These are phyloP conservation scores for Cyathus striatus DNA, from an alignment of 768 basidiomycete genomes.

Conservation along the genomic window DNA sequence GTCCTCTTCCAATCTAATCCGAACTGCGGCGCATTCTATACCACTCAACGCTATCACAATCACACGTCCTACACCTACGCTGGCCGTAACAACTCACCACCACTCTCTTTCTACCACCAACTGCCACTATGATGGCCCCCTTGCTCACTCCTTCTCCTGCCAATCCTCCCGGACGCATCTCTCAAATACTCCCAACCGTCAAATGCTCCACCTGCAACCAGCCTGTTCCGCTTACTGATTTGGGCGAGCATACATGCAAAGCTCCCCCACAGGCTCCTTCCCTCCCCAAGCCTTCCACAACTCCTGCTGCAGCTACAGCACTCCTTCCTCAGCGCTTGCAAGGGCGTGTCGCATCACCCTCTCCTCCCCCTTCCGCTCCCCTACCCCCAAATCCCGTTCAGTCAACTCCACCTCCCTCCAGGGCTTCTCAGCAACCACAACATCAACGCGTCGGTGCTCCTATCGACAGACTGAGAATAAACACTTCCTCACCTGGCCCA, in stretches of 20 bases:
- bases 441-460: slow-evolving; percentile 19
- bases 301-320: slow-evolving; percentile 34
- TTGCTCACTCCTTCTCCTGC: slow-evolving; percentile 21
- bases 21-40: too few relatives aligned
- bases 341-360: slow-evolving; percentile 28
- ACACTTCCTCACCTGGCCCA: slow-evolving; percentile 15
- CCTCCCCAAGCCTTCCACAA: slow-evolving; percentile 29
- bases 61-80: too few relatives aligned
- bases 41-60: too few relatives aligned
- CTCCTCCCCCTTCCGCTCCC: slow-evolving; percentile 10
- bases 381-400: slow-evolving; percentile 3
- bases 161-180: slow-evolving; percentile 40
- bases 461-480: slow-evolving; percentile 25
- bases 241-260: slow-evolving; percentile 75
- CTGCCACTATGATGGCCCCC: slow-evolving; percentile 19
- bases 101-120: too few relatives aligned
- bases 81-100: too few relatives aligned
- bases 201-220: slow-evolving; percentile 78
- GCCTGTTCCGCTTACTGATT: slow-evolving; percentile 65
- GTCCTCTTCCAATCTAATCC: too few relatives aligned
- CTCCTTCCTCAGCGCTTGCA: slow-evolving; percentile 49
- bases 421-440: slow-evolving; percentile 8
- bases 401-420: slow-evolving; percentile 1
- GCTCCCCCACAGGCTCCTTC: slow-evolving; percentile 41
- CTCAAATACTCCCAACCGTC: slow-evolving; percentile 74